Base-by-base conservation (phyloP, 2,329 filamentous ascomycete genomes). In the Thielaviopsis populi region DNA sequence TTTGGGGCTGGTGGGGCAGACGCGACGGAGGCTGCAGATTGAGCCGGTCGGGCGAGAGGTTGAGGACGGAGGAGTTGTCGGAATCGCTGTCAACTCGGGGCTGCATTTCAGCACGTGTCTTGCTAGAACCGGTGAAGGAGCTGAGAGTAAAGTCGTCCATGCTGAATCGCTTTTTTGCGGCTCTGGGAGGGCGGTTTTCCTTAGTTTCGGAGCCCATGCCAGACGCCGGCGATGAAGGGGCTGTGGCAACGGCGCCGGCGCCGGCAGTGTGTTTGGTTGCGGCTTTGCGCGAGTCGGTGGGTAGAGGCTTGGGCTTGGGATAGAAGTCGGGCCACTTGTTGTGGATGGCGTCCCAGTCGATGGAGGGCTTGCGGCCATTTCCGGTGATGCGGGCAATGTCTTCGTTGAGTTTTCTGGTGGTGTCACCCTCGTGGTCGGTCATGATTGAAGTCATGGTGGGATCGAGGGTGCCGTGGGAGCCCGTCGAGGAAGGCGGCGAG, bases 401-500 rank as follows among this genome's bases (percentile, higher is more conserved):
- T 61, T 80, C 76, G 68, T 79, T 76, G 48, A 80, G 73, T 64
- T 74, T 74, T 64, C 78, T 77, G 48, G 79, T 81, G 37, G 79
- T 80, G 70, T 82, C 80, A 70, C 76, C 78, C 66, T 81, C 79
- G 43, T 77, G 78, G 64, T 77, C 76, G 64, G 79, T 77, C 66
- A 80, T 79, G 68, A 82, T 73, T 50, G 79, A 78, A 43, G 80
- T 80, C 61, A 77, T 70, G 56, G 79, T 82, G 63, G 78, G 76
- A 69, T 78, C 80, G 67, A 82, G 75, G 66, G 79, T 81, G 70
- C 80, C 80, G 72, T 82, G 80, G 62, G 79, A 80, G 63, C 80
- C 80, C 37, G 80, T 82, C 6, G 80, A 83, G 6, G 80, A 81
- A 22, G 80, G 80, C 4, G 80, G 80, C 22, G 80, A 82, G 72